These are phyloP conservation scores for Pouteria campechiana DNA, from an alignment of 179 eudicot genomes.

Conservation along the genomic window DNA sequence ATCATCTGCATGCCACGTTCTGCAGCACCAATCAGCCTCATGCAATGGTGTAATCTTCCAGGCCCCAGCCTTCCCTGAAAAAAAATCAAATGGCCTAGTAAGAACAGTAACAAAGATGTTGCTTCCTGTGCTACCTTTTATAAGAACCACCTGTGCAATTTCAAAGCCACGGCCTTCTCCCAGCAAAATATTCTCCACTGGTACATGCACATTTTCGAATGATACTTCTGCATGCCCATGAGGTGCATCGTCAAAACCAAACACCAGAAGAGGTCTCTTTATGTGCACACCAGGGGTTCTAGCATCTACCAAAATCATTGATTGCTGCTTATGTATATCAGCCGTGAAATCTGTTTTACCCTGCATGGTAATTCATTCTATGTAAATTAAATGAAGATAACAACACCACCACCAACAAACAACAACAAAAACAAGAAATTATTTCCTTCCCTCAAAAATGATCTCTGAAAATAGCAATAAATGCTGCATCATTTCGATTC, in stretches of 20 bases:
- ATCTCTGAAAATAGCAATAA: too few species aligned
- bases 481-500: too few species aligned
- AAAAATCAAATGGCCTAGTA: neutral
- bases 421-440: slow-evolving; percentile 1
- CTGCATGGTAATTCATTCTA: slow-evolving; percentile 28
- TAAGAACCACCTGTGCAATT: slow-evolving; percentile 74
- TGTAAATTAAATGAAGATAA: neutral
- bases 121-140: neutral
- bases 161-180: slow-evolving; percentile 99
- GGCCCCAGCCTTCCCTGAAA: slow-evolving; percentile 96
- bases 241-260: slow-evolving; percentile 99
- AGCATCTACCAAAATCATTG: slow-evolving; percentile 90
- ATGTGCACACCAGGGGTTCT: slow-evolving; percentile 65
- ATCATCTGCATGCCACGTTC: slow-evolving; percentile 97
- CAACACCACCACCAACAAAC: slow-evolving; percentile 1
- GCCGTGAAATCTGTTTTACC: slow-evolving; percentile 87
- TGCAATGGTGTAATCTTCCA: slow-evolving; percentile 96
- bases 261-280: slow-evolving; percentile 74
- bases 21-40: slow-evolving; percentile 92
- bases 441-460: too few species aligned
- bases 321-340: slow-evolving; percentile 85
- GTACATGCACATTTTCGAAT: slow-evolving; percentile 72
- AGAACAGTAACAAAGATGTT: neutral
- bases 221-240: slow-evolving; percentile 96
- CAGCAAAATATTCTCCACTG: slow-evolving; percentile 69